Evolutionary conservation across 345 rosid species (phyloP), one percentile per base, ranked within the genome.

Genomic region (Pistacia integerrima): DNA sequence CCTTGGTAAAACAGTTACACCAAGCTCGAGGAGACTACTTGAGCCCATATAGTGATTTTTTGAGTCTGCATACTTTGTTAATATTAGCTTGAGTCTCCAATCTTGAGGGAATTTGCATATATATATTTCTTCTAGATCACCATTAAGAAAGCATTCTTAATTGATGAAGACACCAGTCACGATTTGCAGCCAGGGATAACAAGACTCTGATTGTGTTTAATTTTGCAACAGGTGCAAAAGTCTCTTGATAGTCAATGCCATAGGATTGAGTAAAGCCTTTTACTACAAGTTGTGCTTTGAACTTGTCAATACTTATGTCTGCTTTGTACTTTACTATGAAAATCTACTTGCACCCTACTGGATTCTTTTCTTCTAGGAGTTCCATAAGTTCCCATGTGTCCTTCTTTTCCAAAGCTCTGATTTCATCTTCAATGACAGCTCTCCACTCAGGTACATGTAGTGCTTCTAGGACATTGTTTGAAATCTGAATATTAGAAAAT

Each of bases 231-330:
- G 1, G 52, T 12, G 71, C 69, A 74, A 74, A 52, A 1, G 30
- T 64, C 10, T 75, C 72, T 12, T 52, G 7, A 22, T 63, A 74
- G n/a, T 54, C 28, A 35, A 75, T 66, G 3, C 46, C 66, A 20
- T 65, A 25, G 0, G 17, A 25, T 11, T 65, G 25, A 0, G 55
- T 20, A 11, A 14, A 75, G 0, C 56, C 56, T 20, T 75, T 16
- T 2, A 22, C 44, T 1, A 75, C 72, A 0, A 75, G 8, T 0
- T 51, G 11, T 28, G 33, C 33, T 10, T 74, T 74, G 44, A n/a
- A 74, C 16, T 17, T 5, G 1, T 63, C 30, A 0, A 62, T 7
- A 25, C 13, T 61, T 7, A 60, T 60, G 28, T 73, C 56, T 38
- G 7, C 3, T 6, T 9, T 73, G 11, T 48, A 10, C 17, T 73